These are phyloP conservation scores for Wallacemonas collosoma DNA, from an alignment of 208 protist species.

Conservation along the genomic window DNA sequence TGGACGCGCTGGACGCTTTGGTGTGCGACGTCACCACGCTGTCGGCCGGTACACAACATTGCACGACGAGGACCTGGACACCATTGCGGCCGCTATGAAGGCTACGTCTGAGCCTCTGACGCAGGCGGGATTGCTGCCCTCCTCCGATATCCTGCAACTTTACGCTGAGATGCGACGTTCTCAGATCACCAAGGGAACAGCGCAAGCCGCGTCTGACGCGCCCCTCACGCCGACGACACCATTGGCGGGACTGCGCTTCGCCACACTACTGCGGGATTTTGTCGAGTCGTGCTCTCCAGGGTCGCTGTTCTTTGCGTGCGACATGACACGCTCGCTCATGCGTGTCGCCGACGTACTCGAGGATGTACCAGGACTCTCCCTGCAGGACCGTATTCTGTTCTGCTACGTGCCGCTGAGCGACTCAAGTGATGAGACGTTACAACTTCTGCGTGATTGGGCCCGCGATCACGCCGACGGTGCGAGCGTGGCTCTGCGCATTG, in stretches of 20 bases:
- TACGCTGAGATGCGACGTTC: constrained; percentile 47
- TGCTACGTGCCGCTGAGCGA: constrained; percentile 80
- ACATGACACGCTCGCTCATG: constrained; percentile 70
- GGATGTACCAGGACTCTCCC: constrained; percentile 37
- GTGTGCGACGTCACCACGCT: constrained; percentile 38
- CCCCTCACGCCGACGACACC: background rate
- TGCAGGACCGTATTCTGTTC: constrained; percentile 74
- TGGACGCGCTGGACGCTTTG: constrained; percentile 90
- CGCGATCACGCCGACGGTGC: constrained; percentile 44
- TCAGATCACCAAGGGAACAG: constrained; percentile 8
- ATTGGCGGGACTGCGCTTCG: constrained; percentile 28
- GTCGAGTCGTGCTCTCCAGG: constrained; percentile 33
- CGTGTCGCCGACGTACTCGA: constrained; percentile 63
- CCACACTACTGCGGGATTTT: constrained; percentile 41
- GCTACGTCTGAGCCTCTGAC: constrained; percentile 23
- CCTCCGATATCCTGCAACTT: constrained; percentile 72
- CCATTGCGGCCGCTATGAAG: constrained; percentile 34
- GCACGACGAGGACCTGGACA: constrained; percentile 39
- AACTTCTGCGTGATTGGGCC: constrained; percentile 55
- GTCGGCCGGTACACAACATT: constrained; percentile 72
- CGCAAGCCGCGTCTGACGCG: background rate
- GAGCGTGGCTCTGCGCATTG: constrained; percentile 47
- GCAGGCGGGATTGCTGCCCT: constrained; percentile 70
- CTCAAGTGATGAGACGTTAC: constrained; percentile 38
- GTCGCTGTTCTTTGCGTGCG: constrained; percentile 71